These are phyloP conservation scores for Colletotrichum abscissum DNA, from an alignment of 2,329 filamentous ascomycete species.

Conservation along the genomic window DNA sequence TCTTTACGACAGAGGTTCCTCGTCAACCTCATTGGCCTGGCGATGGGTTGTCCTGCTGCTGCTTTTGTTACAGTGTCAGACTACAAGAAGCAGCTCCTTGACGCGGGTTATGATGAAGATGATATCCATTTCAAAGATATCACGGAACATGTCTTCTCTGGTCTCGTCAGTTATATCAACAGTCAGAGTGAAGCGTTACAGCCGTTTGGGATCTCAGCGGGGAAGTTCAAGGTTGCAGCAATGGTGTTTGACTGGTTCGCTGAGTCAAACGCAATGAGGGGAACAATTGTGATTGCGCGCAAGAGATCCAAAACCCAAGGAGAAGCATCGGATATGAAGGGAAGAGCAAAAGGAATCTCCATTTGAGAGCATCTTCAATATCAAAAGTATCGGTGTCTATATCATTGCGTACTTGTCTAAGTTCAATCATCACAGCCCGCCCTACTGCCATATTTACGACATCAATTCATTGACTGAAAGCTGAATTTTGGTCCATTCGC, in stretches of 20 bases:
- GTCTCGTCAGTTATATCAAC: slow-evolving; percentile 57
- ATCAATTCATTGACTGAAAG: too few relatives aligned
- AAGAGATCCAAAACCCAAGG: background rate
- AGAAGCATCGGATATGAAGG: background rate
- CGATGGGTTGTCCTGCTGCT: slow-evolving; percentile 59
- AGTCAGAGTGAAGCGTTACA: slow-evolving; percentile 46
- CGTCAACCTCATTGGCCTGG: slow-evolving; percentile 54
- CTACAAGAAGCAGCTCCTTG: slow-evolving; percentile 57
- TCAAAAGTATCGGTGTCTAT: too few relatives aligned
- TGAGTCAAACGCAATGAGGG: slow-evolving; percentile 46
- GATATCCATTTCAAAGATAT: slow-evolving; percentile 60
- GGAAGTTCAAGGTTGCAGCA: slow-evolving; percentile 49
- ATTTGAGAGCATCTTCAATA: too few relatives aligned
- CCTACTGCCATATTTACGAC: too few relatives aligned
- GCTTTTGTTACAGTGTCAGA: slow-evolving; percentile 59
- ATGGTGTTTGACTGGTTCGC: slow-evolving; percentile 53
- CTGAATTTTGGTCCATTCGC: too few relatives aligned
- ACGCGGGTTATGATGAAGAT: slow-evolving; percentile 57
- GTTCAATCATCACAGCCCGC: too few relatives aligned
- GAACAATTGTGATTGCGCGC: slow-evolving; percentile 47
- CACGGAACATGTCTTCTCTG: slow-evolving; percentile 63
- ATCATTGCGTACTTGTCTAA: too few relatives aligned
- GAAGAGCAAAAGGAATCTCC: too few relatives aligned
- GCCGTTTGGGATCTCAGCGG: slow-evolving; percentile 50
- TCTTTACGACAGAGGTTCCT: slow-evolving; percentile 43